These are phyloP conservation scores for Scutellaria minor DNA, from an alignment of 257 asterid genomes.

Conservation along the genomic window DNA sequence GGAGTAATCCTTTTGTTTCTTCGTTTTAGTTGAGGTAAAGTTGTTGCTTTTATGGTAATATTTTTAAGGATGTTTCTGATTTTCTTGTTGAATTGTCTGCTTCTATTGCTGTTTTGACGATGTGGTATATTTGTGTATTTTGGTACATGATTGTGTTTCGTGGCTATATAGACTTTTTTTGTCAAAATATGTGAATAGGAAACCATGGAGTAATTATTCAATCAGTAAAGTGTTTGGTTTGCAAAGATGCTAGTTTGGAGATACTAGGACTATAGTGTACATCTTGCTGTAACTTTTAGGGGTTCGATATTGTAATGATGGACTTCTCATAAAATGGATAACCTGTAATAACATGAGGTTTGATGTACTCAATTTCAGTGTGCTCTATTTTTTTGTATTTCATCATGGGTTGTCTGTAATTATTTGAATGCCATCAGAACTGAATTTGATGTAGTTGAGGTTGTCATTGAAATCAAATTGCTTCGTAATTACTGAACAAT, in stretches of 20 bases:
- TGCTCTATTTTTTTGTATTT: background rate
- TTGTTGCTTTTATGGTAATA: background rate
- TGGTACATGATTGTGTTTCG: background rate
- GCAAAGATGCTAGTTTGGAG: background rate
- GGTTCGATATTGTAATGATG: background rate
- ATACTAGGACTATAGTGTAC: background rate
- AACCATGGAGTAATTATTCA: background rate
- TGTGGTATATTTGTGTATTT: background rate
- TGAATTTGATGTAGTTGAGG: background rate
- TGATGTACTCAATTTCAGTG: background rate
- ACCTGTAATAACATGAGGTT: background rate
- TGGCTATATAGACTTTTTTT: background rate
- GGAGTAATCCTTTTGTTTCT: conserved; percentile 29
- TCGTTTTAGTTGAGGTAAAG: conserved; percentile 28
- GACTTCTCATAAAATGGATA: background rate
- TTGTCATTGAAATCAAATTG: background rate
- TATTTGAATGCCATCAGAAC: background rate
- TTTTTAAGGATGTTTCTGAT: background rate
- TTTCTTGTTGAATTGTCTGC: background rate
- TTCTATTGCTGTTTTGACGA: background rate
- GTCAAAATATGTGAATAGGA: background rate
- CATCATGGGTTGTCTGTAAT: background rate
- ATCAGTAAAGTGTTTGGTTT: background rate
- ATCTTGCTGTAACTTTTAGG: conserved; percentile 9
- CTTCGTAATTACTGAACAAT: background rate